Evolutionary conservation across 1,139 yeast genomes (phyloP).

Genomic region (Taphrina wiesneri): DNA sequence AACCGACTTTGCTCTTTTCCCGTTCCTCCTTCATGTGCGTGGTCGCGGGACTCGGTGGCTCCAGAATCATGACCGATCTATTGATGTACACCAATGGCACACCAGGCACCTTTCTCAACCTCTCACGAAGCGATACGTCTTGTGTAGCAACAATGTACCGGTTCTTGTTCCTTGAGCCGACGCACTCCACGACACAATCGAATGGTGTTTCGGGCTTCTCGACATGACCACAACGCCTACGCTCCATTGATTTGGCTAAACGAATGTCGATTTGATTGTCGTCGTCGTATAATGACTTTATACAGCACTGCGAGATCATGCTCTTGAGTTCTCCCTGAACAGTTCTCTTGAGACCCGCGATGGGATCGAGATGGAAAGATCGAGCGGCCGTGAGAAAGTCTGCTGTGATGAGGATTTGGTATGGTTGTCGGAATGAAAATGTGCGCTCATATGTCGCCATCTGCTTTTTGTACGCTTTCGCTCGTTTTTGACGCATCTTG

Average conservation of each 20-base stretch:
- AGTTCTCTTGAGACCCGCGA: constrained; percentile 66
- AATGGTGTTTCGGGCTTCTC: constrained; percentile 58
- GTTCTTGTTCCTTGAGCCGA: constrained; percentile 78
- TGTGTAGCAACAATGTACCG: constrained; percentile 88
- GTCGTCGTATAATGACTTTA: constrained; percentile 68
- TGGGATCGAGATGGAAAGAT: constrained; percentile 67
- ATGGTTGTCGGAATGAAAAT: constrained; percentile 91
- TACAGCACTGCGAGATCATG: constrained; percentile 96
- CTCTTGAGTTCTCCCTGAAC: constrained; percentile 68
- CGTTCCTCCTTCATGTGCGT: constrained; percentile 54
- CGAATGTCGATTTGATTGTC: constrained; percentile 72
- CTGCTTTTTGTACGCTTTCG: constrained; percentile 89
- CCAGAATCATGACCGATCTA: constrained; percentile 93
- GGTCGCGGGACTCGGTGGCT: constrained; percentile 79
- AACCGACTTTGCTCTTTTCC: constrained; percentile 64
- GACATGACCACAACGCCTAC: constrained; percentile 65
- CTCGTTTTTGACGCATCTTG: constrained; percentile 90
- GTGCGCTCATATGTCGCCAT: constrained; percentile 79
- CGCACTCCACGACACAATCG: constrained; percentile 75
- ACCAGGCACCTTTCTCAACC: constrained; percentile 76
- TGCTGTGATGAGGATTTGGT: constrained; percentile 80
- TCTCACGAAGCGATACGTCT: constrained; percentile 64
- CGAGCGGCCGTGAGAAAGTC: constrained; percentile 68
- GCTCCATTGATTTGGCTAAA: constrained; percentile 77
- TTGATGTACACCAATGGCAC: constrained; percentile 85